Base-by-base conservation (phyloP, 352 stramenopile genomes). In the Globisporangium megalacanthum region DNA sequence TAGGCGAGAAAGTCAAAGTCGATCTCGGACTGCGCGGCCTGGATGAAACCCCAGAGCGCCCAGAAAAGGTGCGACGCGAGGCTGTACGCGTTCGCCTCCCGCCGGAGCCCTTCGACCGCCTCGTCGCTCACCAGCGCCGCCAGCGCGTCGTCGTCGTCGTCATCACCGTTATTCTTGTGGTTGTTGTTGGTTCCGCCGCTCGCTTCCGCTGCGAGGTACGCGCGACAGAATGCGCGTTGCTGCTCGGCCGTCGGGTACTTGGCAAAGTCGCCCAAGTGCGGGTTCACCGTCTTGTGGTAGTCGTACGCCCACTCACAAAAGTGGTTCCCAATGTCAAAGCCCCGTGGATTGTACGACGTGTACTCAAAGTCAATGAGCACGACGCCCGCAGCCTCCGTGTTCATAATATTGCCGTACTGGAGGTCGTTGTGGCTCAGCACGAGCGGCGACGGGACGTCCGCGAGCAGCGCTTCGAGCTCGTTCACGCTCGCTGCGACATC, bases 301-400 rank as follows among this genome's bases (percentile, higher is more conserved):
- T 91, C 77, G 63, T 83, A 92, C 6, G 65, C 78, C 81, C 82
- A 94, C 61, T 92, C 84, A 56, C 81, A 96, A 64, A 97, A 98
- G 73, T 97, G 90, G 69, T 97, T 97, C 20, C 83, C 91, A 35
- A 97, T 29, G 57, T 98, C 92, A 60, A 92, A 97, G 0, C 86
- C 92, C 5, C 89, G 79, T 48, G 77, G 83, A 68, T 97, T 97
- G 69, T 95, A 97, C 49, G 77, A 89, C 52, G 82, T 94, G 75
- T 98, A 97, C 77, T 97, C 92, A 77, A 96, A 97, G 65, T 97
- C 91, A 54, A 97, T 97, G 29, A 98, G 68, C 61, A 92, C 76
- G 33, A 96, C 81, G 52, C 69, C 72, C 1, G 58, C 72, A 0
- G 58, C 50, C 15, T 88, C 75, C 22, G 72, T 86, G 35, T 73